These are phyloP conservation scores for Colletotrichum theobromicola DNA, from an alignment of 2,329 filamentous ascomycete species.

Conservation along the genomic window DNA sequence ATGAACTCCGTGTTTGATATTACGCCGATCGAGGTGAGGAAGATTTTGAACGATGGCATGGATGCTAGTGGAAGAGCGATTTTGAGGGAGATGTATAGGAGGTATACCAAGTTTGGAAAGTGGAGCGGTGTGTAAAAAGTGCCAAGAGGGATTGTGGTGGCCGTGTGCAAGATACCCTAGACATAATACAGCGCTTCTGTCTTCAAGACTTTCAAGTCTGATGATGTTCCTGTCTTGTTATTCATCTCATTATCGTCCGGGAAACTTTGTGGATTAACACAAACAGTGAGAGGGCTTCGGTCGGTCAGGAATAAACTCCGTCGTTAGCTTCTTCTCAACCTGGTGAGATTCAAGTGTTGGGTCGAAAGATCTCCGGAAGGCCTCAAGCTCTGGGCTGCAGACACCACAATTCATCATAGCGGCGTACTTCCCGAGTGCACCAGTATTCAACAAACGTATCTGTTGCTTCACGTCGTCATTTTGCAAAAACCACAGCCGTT, in stretches of 20 bases:
- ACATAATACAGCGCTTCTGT: conserved; percentile 2
- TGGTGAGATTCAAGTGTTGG: too few relatives aligned
- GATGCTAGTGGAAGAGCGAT: conserved; percentile 65
- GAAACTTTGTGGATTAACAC: not conserved
- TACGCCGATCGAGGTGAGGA: conserved; percentile 58
- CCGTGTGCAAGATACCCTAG: conserved; percentile 17
- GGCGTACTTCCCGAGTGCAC: too few relatives aligned
- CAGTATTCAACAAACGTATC: too few relatives aligned
- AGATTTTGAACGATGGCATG: conserved; percentile 64
- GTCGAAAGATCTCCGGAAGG: too few relatives aligned
- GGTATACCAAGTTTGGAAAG: conserved; percentile 68
- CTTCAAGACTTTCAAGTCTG: not conserved
- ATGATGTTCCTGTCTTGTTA: not conserved
- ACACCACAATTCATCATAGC: too few relatives aligned
- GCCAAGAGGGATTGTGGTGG: not conserved
- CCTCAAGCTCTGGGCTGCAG: too few relatives aligned
- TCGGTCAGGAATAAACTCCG: too few relatives aligned
- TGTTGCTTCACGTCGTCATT: too few relatives aligned
- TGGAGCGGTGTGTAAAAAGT: conserved; percentile 60
- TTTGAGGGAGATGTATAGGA: conserved; percentile 61
- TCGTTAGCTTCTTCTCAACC: too few relatives aligned
- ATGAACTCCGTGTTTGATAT: conserved; percentile 65
- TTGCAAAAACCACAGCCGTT: too few relatives aligned
- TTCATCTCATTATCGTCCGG: not conserved
- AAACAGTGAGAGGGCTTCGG: too few relatives aligned